Evolutionary conservation across 352 stramenopile genomes (phyloP).

Genomic region (Globisporangium radiosum): DNA sequence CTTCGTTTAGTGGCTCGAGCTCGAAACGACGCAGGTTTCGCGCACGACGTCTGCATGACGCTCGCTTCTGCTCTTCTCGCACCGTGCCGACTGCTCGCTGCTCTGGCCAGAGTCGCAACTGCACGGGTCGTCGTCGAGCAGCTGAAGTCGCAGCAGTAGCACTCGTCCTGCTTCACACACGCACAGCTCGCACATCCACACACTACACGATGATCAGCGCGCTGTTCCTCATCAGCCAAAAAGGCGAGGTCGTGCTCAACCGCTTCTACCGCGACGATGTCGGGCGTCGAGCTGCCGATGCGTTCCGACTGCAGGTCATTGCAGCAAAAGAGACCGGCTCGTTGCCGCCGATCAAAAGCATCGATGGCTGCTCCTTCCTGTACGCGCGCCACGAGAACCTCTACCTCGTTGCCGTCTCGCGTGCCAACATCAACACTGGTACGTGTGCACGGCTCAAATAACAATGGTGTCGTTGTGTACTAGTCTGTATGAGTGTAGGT

Average conservation of each 20-base stretch:
- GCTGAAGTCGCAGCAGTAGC: no score
- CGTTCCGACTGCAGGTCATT: slow-evolving; percentile 87
- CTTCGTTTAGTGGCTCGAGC: no score
- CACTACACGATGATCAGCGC: slow-evolving; percentile 57
- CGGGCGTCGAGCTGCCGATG: slow-evolving; percentile 58
- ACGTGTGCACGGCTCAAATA: background rate
- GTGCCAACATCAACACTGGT: slow-evolving; percentile 95
- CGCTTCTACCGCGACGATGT: slow-evolving; percentile 80
- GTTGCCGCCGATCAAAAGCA: slow-evolving; percentile 91
- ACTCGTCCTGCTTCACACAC: no score
- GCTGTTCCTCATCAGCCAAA: slow-evolving; percentile 77
- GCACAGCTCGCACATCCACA: no score
- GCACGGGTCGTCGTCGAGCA: no score
- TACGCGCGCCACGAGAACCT: slow-evolving; percentile 97
- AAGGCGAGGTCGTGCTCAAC: slow-evolving; percentile 78
- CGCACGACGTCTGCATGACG: no score
- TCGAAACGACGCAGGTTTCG: no score
- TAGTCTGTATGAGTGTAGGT: no score
- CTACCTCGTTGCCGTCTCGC: slow-evolving; percentile 96
- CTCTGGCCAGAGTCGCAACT: no score
- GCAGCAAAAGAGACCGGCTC: slow-evolving; percentile 95
- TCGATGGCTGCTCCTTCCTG: slow-evolving; percentile 97
- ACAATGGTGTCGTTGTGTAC: no score
- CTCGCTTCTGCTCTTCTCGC: no score
- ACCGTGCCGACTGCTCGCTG: no score